Base-by-base conservation (phyloP, 352 stramenopile genomes). In the Aphanomyces euteiches region DNA sequence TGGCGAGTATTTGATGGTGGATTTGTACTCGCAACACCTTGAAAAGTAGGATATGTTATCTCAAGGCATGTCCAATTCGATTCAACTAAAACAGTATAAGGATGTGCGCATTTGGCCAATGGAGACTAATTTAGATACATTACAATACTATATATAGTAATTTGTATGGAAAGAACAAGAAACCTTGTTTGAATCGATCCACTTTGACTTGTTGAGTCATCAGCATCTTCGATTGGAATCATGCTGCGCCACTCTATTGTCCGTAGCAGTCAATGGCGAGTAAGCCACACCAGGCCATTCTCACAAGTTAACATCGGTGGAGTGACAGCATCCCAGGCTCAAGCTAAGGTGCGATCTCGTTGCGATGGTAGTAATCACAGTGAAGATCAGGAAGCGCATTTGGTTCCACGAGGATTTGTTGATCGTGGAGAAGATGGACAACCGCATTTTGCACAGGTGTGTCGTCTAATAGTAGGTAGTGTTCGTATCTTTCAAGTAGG, bases 401-500 rank as follows among this genome's bases (percentile, higher is more conserved):
- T 58, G 28, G 50, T 58, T n/a, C 50, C 50, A n/a, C 28, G 37
- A 34, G 50, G 50, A 8, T 58, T 58, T 19, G 50, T 34, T 34
- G 37, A 58, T 34, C 50, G 8, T 19, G n/a, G 37, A n/a, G 8
- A n/a, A 10, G n/a, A 58, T 58, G 50, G 50, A 10, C 8, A 58
- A 19, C 50, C 50, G 50, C 50, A 58, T 34, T 58, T 58, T 19
- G 37, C 50, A 38, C 50, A 58, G 37, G 50, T 58, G 37, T 34
- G 13, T 53, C 45, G 45, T 53, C 45, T 15, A n/a, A 15, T 53
- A 15, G 13, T 19, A 53, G 13, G n/a, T 53, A 53, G 13, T 15
- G 13, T 58, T 64, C 10, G 17, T 64, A 17, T 36, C 10, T 37
- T 34, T 37, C 60, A 36, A 21, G 21, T 43, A 92, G 81, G 85